phyloP scores from a whole-genome alignment of 2,329 filamentous ascomycete species.

The Macrophomina tecta region DNA sequence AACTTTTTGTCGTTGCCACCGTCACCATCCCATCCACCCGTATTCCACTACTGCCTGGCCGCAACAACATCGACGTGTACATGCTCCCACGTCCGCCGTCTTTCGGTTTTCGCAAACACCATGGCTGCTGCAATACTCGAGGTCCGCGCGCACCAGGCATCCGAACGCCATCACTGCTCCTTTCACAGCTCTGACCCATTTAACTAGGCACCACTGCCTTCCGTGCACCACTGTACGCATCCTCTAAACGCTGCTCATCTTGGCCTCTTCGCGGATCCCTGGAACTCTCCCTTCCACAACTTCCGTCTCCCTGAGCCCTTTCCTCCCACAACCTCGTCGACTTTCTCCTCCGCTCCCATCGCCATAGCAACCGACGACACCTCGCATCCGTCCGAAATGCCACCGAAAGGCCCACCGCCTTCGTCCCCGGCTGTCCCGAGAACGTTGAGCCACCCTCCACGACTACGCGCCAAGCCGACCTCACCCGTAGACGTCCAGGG shows the following conservation, averaged over 20 bases:
- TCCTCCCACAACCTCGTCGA: not conserved
- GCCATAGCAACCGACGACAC: not conserved
- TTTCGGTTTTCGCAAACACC: not conserved
- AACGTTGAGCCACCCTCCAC: not conserved
- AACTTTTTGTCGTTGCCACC: constrained; percentile 1
- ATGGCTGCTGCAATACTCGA: constrained; percentile 2
- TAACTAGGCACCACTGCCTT: constrained; percentile 15
- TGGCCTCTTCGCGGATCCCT: not conserved
- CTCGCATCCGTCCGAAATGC: not conserved
- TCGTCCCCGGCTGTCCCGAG: not conserved
- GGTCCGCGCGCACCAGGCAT: constrained; percentile 14
- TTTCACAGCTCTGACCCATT: constrained; percentile 13
- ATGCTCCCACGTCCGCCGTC: not conserved
- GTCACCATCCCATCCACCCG: not conserved
- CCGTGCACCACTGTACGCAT: constrained; percentile 4
- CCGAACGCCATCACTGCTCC: not conserved
- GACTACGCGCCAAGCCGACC: not conserved
- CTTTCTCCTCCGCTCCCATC: not conserved
- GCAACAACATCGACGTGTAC: not conserved
- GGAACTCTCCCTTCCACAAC: not conserved
- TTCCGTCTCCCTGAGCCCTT: not conserved
- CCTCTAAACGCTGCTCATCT: not conserved
- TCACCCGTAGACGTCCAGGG: not conserved
- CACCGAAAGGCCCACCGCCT: constrained; percentile 3
- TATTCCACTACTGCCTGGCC: not conserved